phyloP scores from a whole-genome alignment of 306 rosid genomes.

The Fragaria ananassa region DNA sequence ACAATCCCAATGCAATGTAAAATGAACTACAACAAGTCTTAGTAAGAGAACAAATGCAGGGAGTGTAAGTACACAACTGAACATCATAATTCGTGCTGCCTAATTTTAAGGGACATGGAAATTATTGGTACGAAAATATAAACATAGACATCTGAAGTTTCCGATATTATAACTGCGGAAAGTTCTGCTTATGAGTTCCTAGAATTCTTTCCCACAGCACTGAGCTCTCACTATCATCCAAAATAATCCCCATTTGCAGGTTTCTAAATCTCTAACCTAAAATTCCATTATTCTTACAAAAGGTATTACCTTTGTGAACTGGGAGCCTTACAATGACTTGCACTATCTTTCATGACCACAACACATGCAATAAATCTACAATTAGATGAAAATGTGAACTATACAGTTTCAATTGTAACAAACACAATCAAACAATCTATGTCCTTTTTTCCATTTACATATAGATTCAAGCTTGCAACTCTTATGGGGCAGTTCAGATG shows the following conservation, averaged over 20 bases:
- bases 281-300: neutral
- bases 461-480: neutral
- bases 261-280: neutral
- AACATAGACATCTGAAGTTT: neutral
- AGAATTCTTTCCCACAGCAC: neutral
- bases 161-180: neutral
- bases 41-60: neutral
- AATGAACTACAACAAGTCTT: neutral
- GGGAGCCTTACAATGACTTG: neutral
- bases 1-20: neutral
- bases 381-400: neutral
- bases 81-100: neutral
- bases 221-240: neutral
- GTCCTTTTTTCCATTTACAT: neutral
- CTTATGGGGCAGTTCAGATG: neutral
- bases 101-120: neutral
- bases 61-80: conserved; percentile 5
- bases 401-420: neutral
- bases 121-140: neutral
- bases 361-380: neutral
- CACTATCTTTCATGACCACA: neutral
- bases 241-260: neutral
- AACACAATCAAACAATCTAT: neutral
- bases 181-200: neutral
- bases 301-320: neutral